Percentiles rank a stretch among this genome's conserved stretches.
phyloP scores from a whole-genome alignment of 352 stramenopile species.

The Phytophthora rubi region DNA sequence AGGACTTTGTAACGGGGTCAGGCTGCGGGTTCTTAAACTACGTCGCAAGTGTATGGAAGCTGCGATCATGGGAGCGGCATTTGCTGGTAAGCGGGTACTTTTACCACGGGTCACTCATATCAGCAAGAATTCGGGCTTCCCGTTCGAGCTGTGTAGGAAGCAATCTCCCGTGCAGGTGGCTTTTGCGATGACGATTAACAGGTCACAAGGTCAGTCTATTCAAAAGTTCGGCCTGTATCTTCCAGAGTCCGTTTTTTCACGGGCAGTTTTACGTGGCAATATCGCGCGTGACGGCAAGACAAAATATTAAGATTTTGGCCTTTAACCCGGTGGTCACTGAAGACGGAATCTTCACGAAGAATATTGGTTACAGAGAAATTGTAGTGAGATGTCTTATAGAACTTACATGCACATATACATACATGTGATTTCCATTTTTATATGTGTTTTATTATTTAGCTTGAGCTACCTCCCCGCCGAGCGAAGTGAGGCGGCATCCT shows the following conservation, averaged over 20 bases:
- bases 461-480: no score
- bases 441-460: no score
- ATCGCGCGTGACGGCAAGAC: neutral
- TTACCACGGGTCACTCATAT: conserved; percentile 1
- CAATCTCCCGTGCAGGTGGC: conserved; percentile 2
- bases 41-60: neutral
- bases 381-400: no score
- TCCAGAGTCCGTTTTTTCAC: neutral
- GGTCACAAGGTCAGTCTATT: no score
- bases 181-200: neutral
- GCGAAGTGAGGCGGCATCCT: no score
- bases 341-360: neutral
- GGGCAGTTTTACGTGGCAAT: conserved; percentile 11
- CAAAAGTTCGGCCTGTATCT: no score
- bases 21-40: neutral
- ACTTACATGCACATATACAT: no score
- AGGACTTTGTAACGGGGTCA: conserved; percentile 6
- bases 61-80: neutral
- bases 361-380: no score
- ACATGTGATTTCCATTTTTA: no score
- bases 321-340: neutral
- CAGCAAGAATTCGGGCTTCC: conserved; percentile 5
- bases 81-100: neutral
- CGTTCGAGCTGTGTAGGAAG: neutral
- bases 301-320: neutral